Conservation (phyloP, 305 asterid genomes). For the Withania somnifera region DNA sequence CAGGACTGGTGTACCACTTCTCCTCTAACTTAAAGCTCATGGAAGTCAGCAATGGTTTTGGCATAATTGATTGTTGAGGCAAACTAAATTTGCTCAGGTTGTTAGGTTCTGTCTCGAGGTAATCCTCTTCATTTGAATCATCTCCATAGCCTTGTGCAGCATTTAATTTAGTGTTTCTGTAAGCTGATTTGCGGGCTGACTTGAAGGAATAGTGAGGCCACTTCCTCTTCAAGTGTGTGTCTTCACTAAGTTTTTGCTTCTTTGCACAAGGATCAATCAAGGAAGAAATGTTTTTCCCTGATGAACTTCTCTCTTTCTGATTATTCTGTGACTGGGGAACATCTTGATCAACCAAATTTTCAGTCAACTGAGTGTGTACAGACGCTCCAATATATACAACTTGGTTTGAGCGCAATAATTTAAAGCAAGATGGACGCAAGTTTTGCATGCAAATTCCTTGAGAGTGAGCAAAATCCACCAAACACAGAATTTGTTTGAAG, state of each 20-base stretch:
- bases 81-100: conserved; percentile 17
- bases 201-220: conserved; percentile 58
- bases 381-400: conserved; percentile 56
- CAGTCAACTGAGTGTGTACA: conserved; percentile 14
- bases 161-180: conserved; percentile 14
- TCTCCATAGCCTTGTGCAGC: conserved; percentile 21
- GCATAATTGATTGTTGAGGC: conserved; percentile 21
- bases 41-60: conserved; percentile 28
- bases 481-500: conserved; percentile 64
- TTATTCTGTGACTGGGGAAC: conserved; percentile 19
- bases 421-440: conserved; percentile 75
- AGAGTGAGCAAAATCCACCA: conserved; percentile 67
- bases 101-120: conserved; percentile 21
- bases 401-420: conserved; percentile 41
- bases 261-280: conserved; percentile 30
- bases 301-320: conserved; percentile 37
- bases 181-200: conserved; percentile 28
- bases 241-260: conserved; percentile 49
- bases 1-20: conserved; percentile 89
- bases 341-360: conserved; percentile 28
- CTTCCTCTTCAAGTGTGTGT: conserved; percentile 25
- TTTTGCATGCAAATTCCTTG: conserved; percentile 56
- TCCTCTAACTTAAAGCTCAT: conserved; percentile 37
- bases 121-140: conserved; percentile 22
- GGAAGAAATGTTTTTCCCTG: conserved; percentile 22